phyloP scores from a whole-genome alignment of 2,329 filamentous ascomycete species.

The Alternaria consortialis region DNA sequence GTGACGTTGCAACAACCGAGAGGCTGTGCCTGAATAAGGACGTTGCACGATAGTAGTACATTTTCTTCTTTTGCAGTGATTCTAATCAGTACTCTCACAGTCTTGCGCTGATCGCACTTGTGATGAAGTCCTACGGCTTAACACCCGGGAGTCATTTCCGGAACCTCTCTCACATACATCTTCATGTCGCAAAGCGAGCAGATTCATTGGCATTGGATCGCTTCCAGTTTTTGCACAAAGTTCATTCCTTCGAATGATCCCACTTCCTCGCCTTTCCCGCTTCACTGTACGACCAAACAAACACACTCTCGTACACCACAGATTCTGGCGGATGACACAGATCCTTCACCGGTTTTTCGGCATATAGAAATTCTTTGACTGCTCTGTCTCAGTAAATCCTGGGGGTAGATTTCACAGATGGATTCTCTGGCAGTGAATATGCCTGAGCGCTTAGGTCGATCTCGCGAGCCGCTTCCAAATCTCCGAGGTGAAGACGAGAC shows the following conservation, averaged over 20 bases:
- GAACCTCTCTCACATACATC: neutral
- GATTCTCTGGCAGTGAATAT: neutral
- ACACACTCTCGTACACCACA: neutral
- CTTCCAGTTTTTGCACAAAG: neutral
- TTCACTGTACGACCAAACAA: slow-evolving; percentile 3
- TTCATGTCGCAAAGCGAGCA: neutral
- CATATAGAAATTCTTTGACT: neutral
- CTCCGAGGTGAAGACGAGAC: slow-evolving; percentile 33
- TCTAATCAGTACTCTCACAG: neutral
- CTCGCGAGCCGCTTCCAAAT: slow-evolving; percentile 15
- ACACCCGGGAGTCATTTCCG: neutral
- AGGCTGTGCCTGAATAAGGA: neutral
- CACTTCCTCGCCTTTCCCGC: neutral
- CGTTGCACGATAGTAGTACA: neutral
- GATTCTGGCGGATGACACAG: neutral
- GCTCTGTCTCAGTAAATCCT: neutral
- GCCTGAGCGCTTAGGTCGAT: slow-evolving; percentile 4
- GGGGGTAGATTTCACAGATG: neutral
- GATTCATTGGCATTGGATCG: neutral
- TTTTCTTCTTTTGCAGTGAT: neutral
- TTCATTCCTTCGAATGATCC: neutral
- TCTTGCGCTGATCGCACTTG: neutral
- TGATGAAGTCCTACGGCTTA: neutral
- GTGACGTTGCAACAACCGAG: neutral
- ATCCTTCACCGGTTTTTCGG: slow-evolving; percentile 1